Evolutionary conservation across 352 stramenopile species (phyloP), one percentile per base, ranked within the genome.

Genomic region (Pythium guiyangense): DNA sequence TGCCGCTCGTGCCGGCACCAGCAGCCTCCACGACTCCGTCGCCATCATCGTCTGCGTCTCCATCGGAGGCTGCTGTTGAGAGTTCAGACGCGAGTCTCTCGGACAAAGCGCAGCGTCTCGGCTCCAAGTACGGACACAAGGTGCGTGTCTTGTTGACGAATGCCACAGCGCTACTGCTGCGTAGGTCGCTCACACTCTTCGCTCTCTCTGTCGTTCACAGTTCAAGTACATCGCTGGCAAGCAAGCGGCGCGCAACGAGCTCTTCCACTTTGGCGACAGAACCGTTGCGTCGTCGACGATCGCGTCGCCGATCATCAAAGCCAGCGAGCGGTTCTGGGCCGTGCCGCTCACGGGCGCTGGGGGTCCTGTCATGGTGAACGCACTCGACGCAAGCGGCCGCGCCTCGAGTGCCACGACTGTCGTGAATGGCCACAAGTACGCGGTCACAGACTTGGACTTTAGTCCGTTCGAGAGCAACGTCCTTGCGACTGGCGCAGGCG

Each of bases 141-240:
- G 73, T 82, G 52, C 11, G 49, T 22, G 22, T 52, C 17, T 26
- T 27, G 25, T 17, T 17, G 26, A 20, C 35, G 55, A 6, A 6
- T 44, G 4, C 17, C 25, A 20, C 53, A 1, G 48, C 20, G 15
- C 14, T 50, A 8, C 37, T 26, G 18, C 8, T 3, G 22, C 22
- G 20, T 42, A 42, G 6, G 3, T 47, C 20, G 4, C 22, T 31
- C 25, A 18, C 31, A 9, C 29, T 45, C 15, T 52, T n/a, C 39
- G 55, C n/a, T 22, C 35, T 42, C 31, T 18, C 25, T 31, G 15
- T 57, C 37, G 18, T 6, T 34, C 31, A n/a, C 50, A 83, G 62
- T 63, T 94, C 43, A 90, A 92, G 56, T 94, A 90, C 58, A 64
- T 94, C 22, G 83, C 86, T 39, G 84, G 81, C 15, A 79, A 74